A percentile compares a stretch with the other conserved stretches of the same genome.
Conservation (phyloP, 345 rosid genomes). For the Populus davidiana region DNA sequence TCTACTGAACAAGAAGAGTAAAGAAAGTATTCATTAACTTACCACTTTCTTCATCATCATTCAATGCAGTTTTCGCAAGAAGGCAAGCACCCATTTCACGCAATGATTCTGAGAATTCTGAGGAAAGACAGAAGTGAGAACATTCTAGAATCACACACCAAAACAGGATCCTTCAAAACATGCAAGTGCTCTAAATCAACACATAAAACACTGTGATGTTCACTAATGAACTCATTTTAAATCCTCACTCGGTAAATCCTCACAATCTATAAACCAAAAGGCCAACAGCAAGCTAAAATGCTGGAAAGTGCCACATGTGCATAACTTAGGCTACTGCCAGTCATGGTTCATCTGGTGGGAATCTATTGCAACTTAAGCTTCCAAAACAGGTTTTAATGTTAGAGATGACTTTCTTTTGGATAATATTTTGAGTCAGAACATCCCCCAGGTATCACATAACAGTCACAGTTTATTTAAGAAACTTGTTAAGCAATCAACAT, state of each 20-base stretch:
- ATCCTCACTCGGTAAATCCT: background rate
- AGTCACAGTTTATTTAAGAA: background rate
- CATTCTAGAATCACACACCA: background rate
- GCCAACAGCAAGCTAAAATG: background rate
- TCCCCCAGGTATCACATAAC: background rate
- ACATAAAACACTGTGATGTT: background rate
- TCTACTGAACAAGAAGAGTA: background rate
- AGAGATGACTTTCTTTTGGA: background rate
- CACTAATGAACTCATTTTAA: background rate
- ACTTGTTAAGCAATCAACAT: background rate
- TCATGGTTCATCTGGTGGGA: background rate
- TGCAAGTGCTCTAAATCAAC: background rate
- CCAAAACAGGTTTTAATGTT: background rate
- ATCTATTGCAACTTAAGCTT: background rate
- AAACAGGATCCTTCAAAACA: conserved; percentile 4
- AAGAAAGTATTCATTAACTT: conserved; percentile 16
- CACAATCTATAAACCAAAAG: background rate
- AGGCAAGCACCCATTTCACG: conserved; percentile 92
- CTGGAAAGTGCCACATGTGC: background rate
- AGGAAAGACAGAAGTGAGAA: background rate
- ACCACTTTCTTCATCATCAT: conserved; percentile 79
- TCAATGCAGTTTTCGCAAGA: conserved; percentile 70
- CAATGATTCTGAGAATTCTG: conserved; percentile 94
- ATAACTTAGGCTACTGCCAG: background rate
- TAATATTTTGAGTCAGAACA: background rate